These are phyloP conservation scores for Goffeauzyma gilvescens DNA, from an alignment of 768 basidiomycete genomes.

Conservation along the genomic window DNA sequence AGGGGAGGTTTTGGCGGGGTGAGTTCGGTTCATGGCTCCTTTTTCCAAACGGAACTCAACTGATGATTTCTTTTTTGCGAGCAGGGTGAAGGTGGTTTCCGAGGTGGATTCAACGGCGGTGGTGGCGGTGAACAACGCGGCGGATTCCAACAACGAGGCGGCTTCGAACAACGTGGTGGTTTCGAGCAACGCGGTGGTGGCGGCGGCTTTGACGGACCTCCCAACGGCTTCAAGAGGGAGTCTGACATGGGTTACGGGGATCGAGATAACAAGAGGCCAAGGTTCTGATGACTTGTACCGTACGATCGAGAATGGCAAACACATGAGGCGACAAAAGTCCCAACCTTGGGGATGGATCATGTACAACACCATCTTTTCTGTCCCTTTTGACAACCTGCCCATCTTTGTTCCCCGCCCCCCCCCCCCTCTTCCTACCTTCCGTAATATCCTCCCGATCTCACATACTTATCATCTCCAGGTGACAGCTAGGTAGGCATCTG, in stretches of 20 bases:
- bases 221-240: constrained; percentile 16
- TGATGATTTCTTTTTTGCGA: background rate
- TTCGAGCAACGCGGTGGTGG: constrained; percentile 25
- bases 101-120: constrained; percentile 31
- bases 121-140: constrained; percentile 32
- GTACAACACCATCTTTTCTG: background rate
- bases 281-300: constrained; percentile 13
- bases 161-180: constrained; percentile 12
- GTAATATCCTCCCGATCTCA: background rate
- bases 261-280: constrained; percentile 22
- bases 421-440: background rate
- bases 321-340: background rate
- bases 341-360: background rate
- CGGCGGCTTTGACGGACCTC: constrained; percentile 10
- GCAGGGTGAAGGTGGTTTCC: constrained; percentile 33
- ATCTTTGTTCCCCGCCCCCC: background rate
- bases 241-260: constrained; percentile 15
- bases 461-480: background rate
- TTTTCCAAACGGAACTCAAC: too few relatives aligned
- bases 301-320: background rate
- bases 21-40: background rate
- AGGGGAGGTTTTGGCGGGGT: constrained; percentile 1
- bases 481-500: background rate
- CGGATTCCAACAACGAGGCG: constrained; percentile 7
- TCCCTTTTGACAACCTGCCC: background rate